Percentiles rank a stretch among this genome's conserved stretches.
Conservation (phyloP, 176 grass and related monocot species). For the Leersia perrieri region DNA sequence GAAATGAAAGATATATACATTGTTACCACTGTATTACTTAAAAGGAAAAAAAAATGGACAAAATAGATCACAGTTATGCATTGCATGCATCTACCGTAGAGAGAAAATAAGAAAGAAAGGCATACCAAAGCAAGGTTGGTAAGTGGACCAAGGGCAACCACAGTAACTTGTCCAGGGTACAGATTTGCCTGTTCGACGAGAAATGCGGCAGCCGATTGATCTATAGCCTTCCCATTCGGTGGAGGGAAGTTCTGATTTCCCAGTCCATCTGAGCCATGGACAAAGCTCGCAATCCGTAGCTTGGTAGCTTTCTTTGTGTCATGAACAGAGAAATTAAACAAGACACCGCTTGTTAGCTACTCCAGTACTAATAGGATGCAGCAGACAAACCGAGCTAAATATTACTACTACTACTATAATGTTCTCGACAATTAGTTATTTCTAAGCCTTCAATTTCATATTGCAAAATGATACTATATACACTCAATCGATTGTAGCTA, state of each 20-base stretch:
- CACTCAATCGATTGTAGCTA: not conserved
- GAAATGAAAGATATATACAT: conserved; percentile 1
- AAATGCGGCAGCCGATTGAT: conserved; percentile 67
- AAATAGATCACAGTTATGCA: not conserved
- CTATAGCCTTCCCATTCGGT: conserved; percentile 44
- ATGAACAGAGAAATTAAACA: not conserved
- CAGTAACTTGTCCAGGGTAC: conserved; percentile 68
- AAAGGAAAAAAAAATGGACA: not conserved
- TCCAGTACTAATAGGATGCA: too few species aligned
- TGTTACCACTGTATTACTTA: not conserved
- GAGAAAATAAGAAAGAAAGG: not conserved
- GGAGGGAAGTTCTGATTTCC: conserved; percentile 84
- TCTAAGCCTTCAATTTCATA: too few species aligned
- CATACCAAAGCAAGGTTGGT: conserved; percentile 79
- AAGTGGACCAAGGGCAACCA: conserved; percentile 82
- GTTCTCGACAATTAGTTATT: not conserved
- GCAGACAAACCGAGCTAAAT: not conserved
- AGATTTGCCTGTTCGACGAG: conserved; percentile 73
- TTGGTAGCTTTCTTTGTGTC: conserved; percentile 71
- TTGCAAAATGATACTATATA: too few species aligned
- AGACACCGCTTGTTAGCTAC: not conserved
- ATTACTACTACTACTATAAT: not conserved
- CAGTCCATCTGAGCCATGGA: conserved; percentile 74
- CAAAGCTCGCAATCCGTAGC: conserved; percentile 79
- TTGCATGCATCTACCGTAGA: not conserved